Conservation (phyloP, 1,284 basidiomycete genomes). For the Sporisorium graminicola region DNA sequence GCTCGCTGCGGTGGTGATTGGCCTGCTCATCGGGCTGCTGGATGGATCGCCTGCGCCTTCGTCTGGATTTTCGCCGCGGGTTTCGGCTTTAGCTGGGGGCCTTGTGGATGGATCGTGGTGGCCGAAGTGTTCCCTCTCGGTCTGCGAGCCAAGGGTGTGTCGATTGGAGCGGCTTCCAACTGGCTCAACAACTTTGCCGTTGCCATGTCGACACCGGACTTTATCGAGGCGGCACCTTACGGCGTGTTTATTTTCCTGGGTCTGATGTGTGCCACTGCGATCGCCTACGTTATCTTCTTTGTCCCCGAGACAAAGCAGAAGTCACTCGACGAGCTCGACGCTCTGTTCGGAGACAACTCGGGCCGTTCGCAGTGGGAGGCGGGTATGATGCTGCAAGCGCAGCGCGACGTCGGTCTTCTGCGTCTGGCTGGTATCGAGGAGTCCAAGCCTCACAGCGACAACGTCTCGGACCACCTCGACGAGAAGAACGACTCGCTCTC, state of each 20-base stretch:
- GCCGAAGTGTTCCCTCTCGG: slow-evolving; percentile 88
- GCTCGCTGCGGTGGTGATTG: slow-evolving; percentile 75
- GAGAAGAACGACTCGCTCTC: slow-evolving; percentile 31
- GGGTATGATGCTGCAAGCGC: slow-evolving; percentile 43
- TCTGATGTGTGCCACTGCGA: slow-evolving; percentile 76
- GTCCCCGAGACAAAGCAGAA: slow-evolving; percentile 83
- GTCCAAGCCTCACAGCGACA: slow-evolving; percentile 33
- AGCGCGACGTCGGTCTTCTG: slow-evolving; percentile 53
- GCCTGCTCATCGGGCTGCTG: slow-evolving; percentile 74
- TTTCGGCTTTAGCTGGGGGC: slow-evolving; percentile 81
- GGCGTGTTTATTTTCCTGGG: slow-evolving; percentile 79
- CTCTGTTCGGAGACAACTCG: slow-evolving; percentile 52
- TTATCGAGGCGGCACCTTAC: slow-evolving; percentile 62
- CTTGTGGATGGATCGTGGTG: slow-evolving; percentile 85
- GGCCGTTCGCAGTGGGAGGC: slow-evolving; percentile 53
- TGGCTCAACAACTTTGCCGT: slow-evolving; percentile 82
- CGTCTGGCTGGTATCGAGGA: slow-evolving; percentile 52
- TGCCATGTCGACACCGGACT: slow-evolving; percentile 48
- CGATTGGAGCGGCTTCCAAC: slow-evolving; percentile 84
- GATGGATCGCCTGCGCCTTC: slow-evolving; percentile 74
- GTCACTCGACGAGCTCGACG: slow-evolving; percentile 78
- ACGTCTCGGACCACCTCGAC: slow-evolving; percentile 32
- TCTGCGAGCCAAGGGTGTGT: slow-evolving; percentile 84
- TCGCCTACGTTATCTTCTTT: slow-evolving; percentile 73
- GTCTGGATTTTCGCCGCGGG: slow-evolving; percentile 84